Percentiles rank a stretch among this genome's conserved stretches.
These are phyloP conservation scores for Neostapfia colusana DNA, from an alignment of 176 grass and related monocot species.

Conservation along the genomic window DNA sequence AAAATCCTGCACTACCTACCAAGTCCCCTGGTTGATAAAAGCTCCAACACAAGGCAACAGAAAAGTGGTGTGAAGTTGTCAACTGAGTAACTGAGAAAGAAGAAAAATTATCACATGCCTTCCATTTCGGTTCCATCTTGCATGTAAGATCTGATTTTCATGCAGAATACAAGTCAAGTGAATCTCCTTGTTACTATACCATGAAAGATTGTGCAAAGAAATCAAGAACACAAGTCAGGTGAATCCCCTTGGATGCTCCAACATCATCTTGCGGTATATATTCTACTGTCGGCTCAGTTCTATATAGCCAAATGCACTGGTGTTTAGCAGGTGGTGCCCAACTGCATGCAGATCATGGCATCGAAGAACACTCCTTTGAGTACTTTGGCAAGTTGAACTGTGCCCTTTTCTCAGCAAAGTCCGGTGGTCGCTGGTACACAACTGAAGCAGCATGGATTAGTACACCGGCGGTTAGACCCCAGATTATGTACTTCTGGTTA, in stretches of 20 bases:
- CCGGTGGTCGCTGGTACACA: slow-evolving; percentile 49
- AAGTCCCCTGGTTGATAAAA: background rate
- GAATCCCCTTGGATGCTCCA: background rate
- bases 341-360: slow-evolving; percentile 38
- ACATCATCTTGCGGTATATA: background rate
- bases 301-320: background rate
- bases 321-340: background rate
- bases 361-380: slow-evolving; percentile 36
- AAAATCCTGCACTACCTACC: slow-evolving; percentile 17
- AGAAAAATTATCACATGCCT: background rate
- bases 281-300: background rate
- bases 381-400: slow-evolving; percentile 48
- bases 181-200: background rate
- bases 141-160: background rate
- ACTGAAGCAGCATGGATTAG: slow-evolving; percentile 67
- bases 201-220: background rate
- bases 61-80: slow-evolving; percentile 2
- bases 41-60: slow-evolving; percentile 2
- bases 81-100: background rate
- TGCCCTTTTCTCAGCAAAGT: slow-evolving; percentile 55
- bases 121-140: background rate
- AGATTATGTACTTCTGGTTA: slow-evolving; percentile 51
- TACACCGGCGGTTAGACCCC: slow-evolving; percentile 69
- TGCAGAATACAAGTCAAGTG: background rate
- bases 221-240: slow-evolving; percentile 5